phyloP scores from a whole-genome alignment of 257 asterid genomes.

The Penstemon eatonii region DNA sequence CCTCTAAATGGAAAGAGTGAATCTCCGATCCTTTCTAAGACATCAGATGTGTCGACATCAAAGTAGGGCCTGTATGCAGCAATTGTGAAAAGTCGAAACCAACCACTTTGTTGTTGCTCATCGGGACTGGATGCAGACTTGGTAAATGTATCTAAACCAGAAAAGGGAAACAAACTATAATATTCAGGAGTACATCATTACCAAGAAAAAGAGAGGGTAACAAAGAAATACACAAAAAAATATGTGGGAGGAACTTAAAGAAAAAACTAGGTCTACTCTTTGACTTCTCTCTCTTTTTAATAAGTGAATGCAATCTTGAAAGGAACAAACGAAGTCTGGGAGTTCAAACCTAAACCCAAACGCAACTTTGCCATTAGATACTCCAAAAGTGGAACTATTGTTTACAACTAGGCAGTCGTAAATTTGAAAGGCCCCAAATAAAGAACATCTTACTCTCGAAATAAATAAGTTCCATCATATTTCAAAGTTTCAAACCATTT shows the following conservation, averaged over 20 bases:
- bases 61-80: slow-evolving; percentile 94
- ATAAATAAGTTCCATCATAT: no score
- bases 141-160: neutral
- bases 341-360: slow-evolving; percentile 7
- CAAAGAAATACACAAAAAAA: neutral
- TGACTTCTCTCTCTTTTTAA: neutral
- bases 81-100: slow-evolving; percentile 81
- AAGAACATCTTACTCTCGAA: no score
- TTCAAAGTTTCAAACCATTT: no score
- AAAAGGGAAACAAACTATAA: neutral
- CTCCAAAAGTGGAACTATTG: no score
- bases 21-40: slow-evolving; percentile 82
- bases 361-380: no score
- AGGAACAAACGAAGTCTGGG: slow-evolving; percentile 5
- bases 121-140: slow-evolving; percentile 63
- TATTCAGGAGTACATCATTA: neutral
- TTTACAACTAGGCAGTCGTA: no score
- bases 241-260: slow-evolving; percentile 12
- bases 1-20: slow-evolving; percentile 89
- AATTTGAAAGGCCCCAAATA: no score
- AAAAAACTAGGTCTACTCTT: neutral
- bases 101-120: slow-evolving; percentile 76
- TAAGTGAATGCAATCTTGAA: slow-evolving; percentile 5
- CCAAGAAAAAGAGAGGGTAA: neutral
- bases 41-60: slow-evolving; percentile 97